Evolutionary conservation across 441 rosid genomes (phyloP).

Genomic region (Gossypium davidsonii): DNA sequence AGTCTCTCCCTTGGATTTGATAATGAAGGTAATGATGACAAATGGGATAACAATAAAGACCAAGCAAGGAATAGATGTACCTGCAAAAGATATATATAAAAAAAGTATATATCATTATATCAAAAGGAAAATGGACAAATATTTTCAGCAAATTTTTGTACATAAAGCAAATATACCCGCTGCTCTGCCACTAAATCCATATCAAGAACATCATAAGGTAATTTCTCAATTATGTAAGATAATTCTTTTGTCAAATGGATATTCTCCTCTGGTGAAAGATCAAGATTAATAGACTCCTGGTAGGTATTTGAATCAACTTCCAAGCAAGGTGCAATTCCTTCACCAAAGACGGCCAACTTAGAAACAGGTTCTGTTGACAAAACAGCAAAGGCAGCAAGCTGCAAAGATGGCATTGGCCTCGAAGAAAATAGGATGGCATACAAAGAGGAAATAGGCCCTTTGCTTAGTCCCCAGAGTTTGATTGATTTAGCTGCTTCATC

Average conservation of each 20-base stretch:
- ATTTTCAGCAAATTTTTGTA: background rate
- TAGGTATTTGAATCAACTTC: slow-evolving; percentile 37
- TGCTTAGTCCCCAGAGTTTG: slow-evolving; percentile 86
- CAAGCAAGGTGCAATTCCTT: slow-evolving; percentile 29
- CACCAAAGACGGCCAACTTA: slow-evolving; percentile 52
- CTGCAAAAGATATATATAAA: slow-evolving; percentile 35
- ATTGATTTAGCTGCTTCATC: slow-evolving; percentile 84
- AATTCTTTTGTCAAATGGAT: slow-evolving; percentile 62
- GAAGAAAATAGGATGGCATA: slow-evolving; percentile 78
- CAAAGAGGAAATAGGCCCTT: slow-evolving; percentile 72
- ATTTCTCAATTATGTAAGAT: slow-evolving; percentile 58
- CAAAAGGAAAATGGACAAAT: background rate
- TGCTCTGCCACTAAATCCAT: slow-evolving; percentile 59
- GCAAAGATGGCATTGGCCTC: slow-evolving; percentile 56
- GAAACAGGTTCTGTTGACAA: slow-evolving; percentile 81
- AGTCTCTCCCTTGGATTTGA: slow-evolving; percentile 62
- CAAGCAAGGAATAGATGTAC: slow-evolving; percentile 75
- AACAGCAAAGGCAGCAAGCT: slow-evolving; percentile 76
- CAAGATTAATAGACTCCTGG: slow-evolving; percentile 34
- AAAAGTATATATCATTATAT: slow-evolving; percentile 13
- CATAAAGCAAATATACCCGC: slow-evolving; percentile 52
- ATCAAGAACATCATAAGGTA: slow-evolving; percentile 62
- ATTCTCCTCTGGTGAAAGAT: slow-evolving; percentile 48
- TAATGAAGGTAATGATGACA: slow-evolving; percentile 57
- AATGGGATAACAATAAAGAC: slow-evolving; percentile 78